phyloP scores from a whole-genome alignment of 1,284 basidiomycete species.

The Heliocybe sulcata region DNA sequence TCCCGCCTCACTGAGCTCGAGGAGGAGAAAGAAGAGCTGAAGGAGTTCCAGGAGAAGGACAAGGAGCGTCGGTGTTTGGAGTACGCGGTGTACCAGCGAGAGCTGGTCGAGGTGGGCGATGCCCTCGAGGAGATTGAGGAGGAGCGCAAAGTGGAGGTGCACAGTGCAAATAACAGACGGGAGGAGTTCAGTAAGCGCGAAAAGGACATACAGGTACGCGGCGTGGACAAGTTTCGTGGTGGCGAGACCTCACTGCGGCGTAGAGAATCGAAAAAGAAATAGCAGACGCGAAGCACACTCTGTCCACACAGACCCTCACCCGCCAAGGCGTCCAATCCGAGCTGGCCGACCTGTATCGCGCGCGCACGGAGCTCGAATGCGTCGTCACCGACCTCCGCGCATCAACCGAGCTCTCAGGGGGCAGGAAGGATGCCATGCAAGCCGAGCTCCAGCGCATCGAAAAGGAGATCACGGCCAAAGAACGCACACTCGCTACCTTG shows the following conservation, averaged over 20 bases:
- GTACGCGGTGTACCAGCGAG: slow-evolving; percentile 89
- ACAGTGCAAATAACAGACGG: slow-evolving; percentile 74
- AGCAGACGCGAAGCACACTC: slow-evolving; percentile 59
- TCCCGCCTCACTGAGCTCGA: slow-evolving; percentile 87
- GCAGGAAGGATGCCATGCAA: slow-evolving; percentile 57
- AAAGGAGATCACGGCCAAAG: slow-evolving; percentile 54
- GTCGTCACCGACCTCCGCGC: slow-evolving; percentile 75
- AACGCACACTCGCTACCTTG: slow-evolving; percentile 54
- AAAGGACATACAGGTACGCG: slow-evolving; percentile 70
- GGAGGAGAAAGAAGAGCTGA: slow-evolving; percentile 95
- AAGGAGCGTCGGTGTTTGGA: slow-evolving; percentile 93
- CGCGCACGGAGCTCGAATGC: slow-evolving; percentile 78
- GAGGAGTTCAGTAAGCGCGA: slow-evolving; percentile 82
- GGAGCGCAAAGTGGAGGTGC: slow-evolving; percentile 77
- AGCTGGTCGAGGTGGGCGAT: slow-evolving; percentile 83
- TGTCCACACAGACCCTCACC: slow-evolving; percentile 64
- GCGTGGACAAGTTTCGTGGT: not conserved
- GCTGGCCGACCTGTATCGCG: slow-evolving; percentile 71
- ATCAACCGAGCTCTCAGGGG: slow-evolving; percentile 52
- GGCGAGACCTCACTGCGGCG: not conserved
- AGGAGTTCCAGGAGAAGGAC: slow-evolving; percentile 95
- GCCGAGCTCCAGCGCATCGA: slow-evolving; percentile 60
- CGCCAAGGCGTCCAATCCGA: slow-evolving; percentile 72
- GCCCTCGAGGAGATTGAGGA: slow-evolving; percentile 81
- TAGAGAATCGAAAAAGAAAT: slow-evolving; percentile 74